These are phyloP conservation scores for Musa itinerans DNA, from an alignment of 176 grass and related monocot species.

Conservation along the genomic window DNA sequence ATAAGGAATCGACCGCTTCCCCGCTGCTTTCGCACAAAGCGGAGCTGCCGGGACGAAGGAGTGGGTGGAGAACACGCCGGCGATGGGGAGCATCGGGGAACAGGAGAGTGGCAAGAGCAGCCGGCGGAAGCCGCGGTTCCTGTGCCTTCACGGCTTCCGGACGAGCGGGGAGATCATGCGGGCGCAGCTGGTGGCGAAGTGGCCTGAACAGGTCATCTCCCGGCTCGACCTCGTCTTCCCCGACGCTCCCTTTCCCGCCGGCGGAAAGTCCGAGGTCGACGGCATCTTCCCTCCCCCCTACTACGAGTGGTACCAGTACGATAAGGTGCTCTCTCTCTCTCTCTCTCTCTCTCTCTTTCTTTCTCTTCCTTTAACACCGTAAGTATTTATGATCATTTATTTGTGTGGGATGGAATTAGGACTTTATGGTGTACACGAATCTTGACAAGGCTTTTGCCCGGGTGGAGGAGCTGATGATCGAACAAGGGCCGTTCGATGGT, in stretches of 20 bases:
- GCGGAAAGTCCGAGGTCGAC: constrained; percentile 65
- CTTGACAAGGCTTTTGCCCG: constrained; percentile 61
- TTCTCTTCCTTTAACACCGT: background rate
- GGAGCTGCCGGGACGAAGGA: too few relatives aligned
- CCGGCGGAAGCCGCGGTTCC: constrained; percentile 45
- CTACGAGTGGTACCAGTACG: constrained; percentile 95
- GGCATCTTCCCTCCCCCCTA: constrained; percentile 78
- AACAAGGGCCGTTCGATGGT: constrained; percentile 72
- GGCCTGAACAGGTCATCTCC: constrained; percentile 57
- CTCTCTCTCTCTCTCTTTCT: background rate
- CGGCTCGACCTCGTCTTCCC: constrained; percentile 89
- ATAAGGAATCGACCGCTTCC: too few relatives aligned
- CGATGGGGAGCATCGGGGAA: constrained; percentile 23
- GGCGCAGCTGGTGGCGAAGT: constrained; percentile 78
- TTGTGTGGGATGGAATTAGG: constrained; percentile 14
- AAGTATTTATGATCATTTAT: background rate
- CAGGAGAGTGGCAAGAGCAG: background rate
- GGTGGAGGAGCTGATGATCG: constrained; percentile 78
- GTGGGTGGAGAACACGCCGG: background rate
- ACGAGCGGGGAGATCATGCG: constrained; percentile 95
- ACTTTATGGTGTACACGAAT: constrained; percentile 61
- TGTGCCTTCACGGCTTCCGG: constrained; percentile 92
- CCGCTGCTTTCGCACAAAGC: too few relatives aligned
- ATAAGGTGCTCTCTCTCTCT: constrained; percentile 27
- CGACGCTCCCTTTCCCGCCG: constrained; percentile 75